Conservation (phyloP, 371 early-diverging fungal species). For the Mucor indicus region DNA sequence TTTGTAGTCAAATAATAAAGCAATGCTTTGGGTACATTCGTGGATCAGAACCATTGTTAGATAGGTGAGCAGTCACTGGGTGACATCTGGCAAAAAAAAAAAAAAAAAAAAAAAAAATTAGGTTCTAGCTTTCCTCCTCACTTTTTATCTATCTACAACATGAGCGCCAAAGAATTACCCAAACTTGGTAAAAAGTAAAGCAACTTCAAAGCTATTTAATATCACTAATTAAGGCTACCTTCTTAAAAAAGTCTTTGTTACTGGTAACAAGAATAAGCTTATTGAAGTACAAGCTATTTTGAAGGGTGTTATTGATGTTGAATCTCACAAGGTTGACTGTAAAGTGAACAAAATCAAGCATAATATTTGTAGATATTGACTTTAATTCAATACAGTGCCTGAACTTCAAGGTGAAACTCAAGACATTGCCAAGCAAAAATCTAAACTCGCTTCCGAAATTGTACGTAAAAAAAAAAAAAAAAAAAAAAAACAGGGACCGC, state of each 20-base stretch:
- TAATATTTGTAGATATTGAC: neutral
- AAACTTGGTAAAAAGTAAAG: constrained; percentile 4
- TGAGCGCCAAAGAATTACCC: constrained; percentile 4
- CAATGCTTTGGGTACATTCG: too few species aligned
- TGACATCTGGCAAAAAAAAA: constrained; percentile 1
- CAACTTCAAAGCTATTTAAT: neutral
- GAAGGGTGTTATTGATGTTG: constrained; percentile 59
- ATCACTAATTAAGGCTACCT: neutral
- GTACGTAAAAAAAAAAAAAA: constrained; percentile 24
- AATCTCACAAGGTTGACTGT: constrained; percentile 73
- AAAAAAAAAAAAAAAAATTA: constrained; percentile 3
- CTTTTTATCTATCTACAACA: neutral
- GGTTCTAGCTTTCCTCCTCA: too few species aligned
- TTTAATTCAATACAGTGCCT: constrained; percentile 52
- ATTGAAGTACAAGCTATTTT: constrained; percentile 86
- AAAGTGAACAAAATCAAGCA: constrained; percentile 12
- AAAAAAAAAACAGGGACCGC: too few species aligned
- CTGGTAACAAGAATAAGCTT: constrained; percentile 93
- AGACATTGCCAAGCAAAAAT: constrained; percentile 81
- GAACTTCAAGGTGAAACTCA: constrained; percentile 84
- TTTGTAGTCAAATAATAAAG: too few species aligned
- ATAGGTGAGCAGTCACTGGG: too few species aligned
- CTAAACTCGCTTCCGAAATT: constrained; percentile 67
- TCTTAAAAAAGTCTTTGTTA: constrained; percentile 39
- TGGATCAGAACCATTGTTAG: too few species aligned